Evolutionary conservation across 192 early-diverging fungal genomes (phyloP).

Genomic region (Rhizoclosmatium globosum): DNA sequence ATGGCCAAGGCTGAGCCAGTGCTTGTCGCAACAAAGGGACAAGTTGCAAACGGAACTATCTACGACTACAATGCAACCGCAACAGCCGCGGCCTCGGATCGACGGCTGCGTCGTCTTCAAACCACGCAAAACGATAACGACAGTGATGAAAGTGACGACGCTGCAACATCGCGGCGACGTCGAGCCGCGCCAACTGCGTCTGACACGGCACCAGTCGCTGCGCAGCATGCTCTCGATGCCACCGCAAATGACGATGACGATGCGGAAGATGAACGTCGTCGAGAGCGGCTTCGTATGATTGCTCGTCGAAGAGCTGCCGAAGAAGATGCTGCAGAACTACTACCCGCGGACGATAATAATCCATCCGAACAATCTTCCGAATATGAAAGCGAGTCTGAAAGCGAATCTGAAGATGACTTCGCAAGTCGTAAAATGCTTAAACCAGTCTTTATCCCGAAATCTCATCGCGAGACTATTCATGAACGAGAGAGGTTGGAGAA

Average conservation of each 20-base stretch:
- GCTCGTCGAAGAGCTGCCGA: constrained; percentile 52
- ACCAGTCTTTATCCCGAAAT: constrained; percentile 93
- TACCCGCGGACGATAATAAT: background rate
- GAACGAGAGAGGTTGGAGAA: constrained; percentile 62
- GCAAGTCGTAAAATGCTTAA: constrained; percentile 73
- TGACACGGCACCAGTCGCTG: background rate
- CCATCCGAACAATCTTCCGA: constrained; percentile 31
- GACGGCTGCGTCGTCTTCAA: constrained; percentile 37
- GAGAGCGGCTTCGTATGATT: constrained; percentile 38
- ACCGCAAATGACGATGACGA: constrained; percentile 62
- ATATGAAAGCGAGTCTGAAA: constrained; percentile 70
- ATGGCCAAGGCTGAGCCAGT: background rate
- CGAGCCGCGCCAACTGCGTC: background rate
- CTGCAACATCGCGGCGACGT: constrained; percentile 11
- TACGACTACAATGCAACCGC: constrained; percentile 19
- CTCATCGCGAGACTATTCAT: constrained; percentile 64
- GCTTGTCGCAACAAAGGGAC: constrained; percentile 1
- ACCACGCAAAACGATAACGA: constrained; percentile 19
- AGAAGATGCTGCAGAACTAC: background rate
- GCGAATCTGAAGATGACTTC: constrained; percentile 56
- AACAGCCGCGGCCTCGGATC: background rate
- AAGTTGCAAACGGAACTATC: constrained; percentile 6
- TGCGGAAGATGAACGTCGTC: constrained; percentile 54
- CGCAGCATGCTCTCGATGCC: constrained; percentile 3
- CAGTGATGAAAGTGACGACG: constrained; percentile 34